These are phyloP conservation scores for Solanum paucissectum DNA, from an alignment of 257 asterid genomes.

Conservation along the genomic window DNA sequence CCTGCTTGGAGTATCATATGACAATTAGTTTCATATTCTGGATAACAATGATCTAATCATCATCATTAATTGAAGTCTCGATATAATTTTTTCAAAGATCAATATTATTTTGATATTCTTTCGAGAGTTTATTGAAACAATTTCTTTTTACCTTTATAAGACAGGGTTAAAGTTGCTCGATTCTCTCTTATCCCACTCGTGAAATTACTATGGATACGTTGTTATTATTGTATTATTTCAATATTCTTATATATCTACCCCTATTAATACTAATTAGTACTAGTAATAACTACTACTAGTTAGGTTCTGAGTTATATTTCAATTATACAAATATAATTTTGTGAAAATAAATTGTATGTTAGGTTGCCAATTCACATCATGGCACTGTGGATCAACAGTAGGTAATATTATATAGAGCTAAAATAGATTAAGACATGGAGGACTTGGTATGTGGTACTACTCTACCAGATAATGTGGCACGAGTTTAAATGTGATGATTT, in stretches of 20 bases:
- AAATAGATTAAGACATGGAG: not conserved
- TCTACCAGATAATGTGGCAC: not conserved
- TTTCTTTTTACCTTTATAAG: not conserved
- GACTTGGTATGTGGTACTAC: not conserved
- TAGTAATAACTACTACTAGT: not conserved
- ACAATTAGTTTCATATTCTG: not conserved
- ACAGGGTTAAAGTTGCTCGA: not conserved
- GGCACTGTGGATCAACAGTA: not conserved
- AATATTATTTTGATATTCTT: not conserved
- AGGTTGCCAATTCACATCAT: not conserved
- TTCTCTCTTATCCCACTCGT: too few relatives aligned
- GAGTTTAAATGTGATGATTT: not conserved
- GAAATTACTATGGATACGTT: rapidly evolving
- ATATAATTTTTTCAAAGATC: not conserved
- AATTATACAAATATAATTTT: not conserved
- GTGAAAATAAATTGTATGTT: not conserved
- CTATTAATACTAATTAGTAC: not conserved
- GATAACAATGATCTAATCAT: not conserved
- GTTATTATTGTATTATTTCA: not conserved
- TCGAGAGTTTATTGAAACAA: not conserved
- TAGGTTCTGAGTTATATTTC: not conserved
- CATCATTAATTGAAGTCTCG: not conserved
- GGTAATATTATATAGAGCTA: not conserved
- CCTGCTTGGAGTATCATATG: not conserved
- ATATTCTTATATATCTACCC: not conserved